Percentiles rank a stretch among this genome's conserved stretches.
These are phyloP conservation scores for Fusarium annulatum DNA, from an alignment of 2,329 filamentous ascomycete species.

Conservation along the genomic window DNA sequence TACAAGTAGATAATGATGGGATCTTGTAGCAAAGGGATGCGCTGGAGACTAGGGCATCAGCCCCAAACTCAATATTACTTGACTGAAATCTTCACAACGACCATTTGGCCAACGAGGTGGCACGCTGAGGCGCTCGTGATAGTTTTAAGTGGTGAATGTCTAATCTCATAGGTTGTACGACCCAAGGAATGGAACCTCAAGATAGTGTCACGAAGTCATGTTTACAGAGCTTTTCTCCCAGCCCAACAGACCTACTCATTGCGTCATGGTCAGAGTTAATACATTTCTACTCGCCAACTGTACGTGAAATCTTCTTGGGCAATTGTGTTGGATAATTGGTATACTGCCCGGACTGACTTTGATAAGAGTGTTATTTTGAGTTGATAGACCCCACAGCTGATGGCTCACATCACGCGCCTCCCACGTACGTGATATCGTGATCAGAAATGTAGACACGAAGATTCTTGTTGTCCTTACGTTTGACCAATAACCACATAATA, in stretches of 20 bases:
- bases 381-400: no score
- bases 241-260: fast-evolving
- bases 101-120: neutral
- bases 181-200: fast-evolving
- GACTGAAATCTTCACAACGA: neutral
- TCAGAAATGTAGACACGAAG: neutral
- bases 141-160: fast-evolving
- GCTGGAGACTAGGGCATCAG: neutral
- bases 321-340: no score
- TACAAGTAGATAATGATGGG: no score
- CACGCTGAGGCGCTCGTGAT: neutral
- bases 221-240: no score
- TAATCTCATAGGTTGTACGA: neutral
- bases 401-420: no score
- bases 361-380: no score
- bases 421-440: neutral
- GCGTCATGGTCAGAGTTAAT: neutral
- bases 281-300: neutral
- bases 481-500: no score
- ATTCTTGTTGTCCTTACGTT: fast-evolving
- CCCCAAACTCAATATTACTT: neutral
- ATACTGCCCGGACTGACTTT: no score
- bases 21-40: neutral
- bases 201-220: neutral
- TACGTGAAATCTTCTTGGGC: no score